These are phyloP conservation scores for Cadophora sp. DNA, from an alignment of 2,329 filamentous ascomycete genomes.

Conservation along the genomic window DNA sequence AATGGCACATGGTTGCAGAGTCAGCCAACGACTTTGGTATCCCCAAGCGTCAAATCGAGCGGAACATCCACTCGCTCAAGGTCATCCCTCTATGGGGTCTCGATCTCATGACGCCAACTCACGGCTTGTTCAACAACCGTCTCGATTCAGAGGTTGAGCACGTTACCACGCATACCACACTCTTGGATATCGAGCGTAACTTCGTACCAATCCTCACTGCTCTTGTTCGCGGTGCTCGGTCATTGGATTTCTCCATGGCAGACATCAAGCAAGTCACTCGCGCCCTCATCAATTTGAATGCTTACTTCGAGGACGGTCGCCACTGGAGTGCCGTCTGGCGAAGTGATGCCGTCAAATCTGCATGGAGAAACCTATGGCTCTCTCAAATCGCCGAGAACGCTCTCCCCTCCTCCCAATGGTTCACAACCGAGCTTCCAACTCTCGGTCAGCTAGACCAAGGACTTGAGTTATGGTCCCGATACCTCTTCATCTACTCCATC, in stretches of 20 bases:
- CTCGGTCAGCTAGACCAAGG: slow-evolving; percentile 26
- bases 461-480: slow-evolving; percentile 45
- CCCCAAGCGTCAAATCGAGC: slow-evolving; percentile 56
- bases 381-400: slow-evolving; percentile 51
- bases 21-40: slow-evolving; percentile 57
- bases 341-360: slow-evolving; percentile 53
- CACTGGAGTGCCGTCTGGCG: slow-evolving; percentile 56
- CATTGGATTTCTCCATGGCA: slow-evolving; percentile 53
- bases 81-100: slow-evolving; percentile 57
- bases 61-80: slow-evolving; percentile 56
- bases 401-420: slow-evolving; percentile 52
- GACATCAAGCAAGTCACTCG: slow-evolving; percentile 50
- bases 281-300: slow-evolving; percentile 39
- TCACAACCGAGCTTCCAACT: slow-evolving; percentile 48
- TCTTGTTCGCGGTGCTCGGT: slow-evolving; percentile 57
- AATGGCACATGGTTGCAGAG: slow-evolving; percentile 58
- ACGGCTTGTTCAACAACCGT: slow-evolving; percentile 56
- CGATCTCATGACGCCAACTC: slow-evolving; percentile 55
- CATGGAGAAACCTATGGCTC: slow-evolving; percentile 54
- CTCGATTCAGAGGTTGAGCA: slow-evolving; percentile 55
- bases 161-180: slow-evolving; percentile 19
- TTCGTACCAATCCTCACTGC: slow-evolving; percentile 59
- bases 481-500: slow-evolving; percentile 54
- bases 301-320: slow-evolving; percentile 49
- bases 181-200: slow-evolving; percentile 54